Conservation (phyloP, 345 rosid species). For the Turnera subulata region DNA sequence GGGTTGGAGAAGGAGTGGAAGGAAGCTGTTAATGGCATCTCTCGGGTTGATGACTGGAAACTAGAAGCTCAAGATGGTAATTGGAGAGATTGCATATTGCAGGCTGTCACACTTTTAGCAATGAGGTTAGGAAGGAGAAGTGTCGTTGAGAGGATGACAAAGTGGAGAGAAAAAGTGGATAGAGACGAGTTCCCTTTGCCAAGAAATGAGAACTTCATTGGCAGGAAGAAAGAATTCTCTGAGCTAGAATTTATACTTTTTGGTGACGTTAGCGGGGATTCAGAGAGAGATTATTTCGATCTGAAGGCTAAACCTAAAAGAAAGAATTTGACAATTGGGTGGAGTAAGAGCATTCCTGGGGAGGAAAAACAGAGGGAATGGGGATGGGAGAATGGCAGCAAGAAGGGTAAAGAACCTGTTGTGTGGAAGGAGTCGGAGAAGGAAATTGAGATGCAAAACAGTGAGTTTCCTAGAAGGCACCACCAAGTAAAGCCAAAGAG, state of each 20-base stretch:
- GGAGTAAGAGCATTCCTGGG: slow-evolving; percentile 49
- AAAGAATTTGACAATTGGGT: slow-evolving; percentile 64
- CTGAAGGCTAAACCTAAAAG: slow-evolving; percentile 71
- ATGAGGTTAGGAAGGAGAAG: slow-evolving; percentile 86
- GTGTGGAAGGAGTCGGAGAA: slow-evolving; percentile 94
- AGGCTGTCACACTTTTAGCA: slow-evolving; percentile 67
- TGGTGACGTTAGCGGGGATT: slow-evolving; percentile 76
- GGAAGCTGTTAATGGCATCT: slow-evolving; percentile 71
- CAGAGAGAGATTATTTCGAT: slow-evolving; percentile 78
- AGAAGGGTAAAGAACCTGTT: slow-evolving; percentile 83
- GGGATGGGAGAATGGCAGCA: slow-evolving; percentile 27
- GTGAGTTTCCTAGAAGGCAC: slow-evolving; percentile 35
- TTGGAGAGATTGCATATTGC: slow-evolving; percentile 86
- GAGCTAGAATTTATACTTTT: slow-evolving; percentile 85
- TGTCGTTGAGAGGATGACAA: slow-evolving; percentile 66
- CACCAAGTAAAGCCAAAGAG: slow-evolving; percentile 33
- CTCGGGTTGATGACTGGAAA: slow-evolving; percentile 80
- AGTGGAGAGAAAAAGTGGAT: slow-evolving; percentile 81
- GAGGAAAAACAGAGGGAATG: slow-evolving; percentile 47
- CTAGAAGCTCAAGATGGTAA: slow-evolving; percentile 85
- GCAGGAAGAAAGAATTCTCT: slow-evolving; percentile 84
- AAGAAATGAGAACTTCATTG: slow-evolving; percentile 69
- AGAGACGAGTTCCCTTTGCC: slow-evolving; percentile 89
- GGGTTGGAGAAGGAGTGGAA: slow-evolving; percentile 94
- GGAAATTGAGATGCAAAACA: slow-evolving; percentile 85